Base-by-base conservation (phyloP, 106 monocot genomes). In the Platanthera zijinensis region DNA sequence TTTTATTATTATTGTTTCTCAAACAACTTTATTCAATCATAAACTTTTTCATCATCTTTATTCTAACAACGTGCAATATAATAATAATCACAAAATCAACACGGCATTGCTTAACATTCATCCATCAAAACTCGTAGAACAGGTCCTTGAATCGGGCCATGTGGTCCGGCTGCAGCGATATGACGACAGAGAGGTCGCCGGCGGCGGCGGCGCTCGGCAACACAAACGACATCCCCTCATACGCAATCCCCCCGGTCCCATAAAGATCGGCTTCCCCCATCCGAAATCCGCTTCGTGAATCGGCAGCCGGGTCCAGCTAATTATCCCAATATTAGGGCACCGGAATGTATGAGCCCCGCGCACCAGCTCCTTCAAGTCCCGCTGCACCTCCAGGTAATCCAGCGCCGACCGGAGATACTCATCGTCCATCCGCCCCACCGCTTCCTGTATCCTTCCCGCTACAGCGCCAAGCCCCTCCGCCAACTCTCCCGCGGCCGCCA, bases 251-350 rank as follows among this genome's bases (percentile, higher is more conserved):
- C 0, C 88, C 90, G 1, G 95, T 0, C 95, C 95, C 90, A 96
- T 89, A 73, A 89, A 96, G 39, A 86, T 74, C 8, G 92, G 95
- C 53, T 80, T 51, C 0, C 95, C 95, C 92, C 92, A 96, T 18
- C 95, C 92, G 22, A 96, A 96, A 70, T 96, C 95, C 1, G 92
- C 92, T n/a, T 92, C 88, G 57, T 95, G 80, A 21, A 90, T 86
- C 1, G 95, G 92, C 52, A 95, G 52, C 72, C 92, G 73, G 10
- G 74, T 78, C 95, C 92, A 96, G 75, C 90, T 92, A 0, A 90
- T 96, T 9, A 96, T 82, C 74, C 95, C 90, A 15, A 96, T 73
- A 72, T 96, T 89, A 2, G 90, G 90, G 79, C 92, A 90, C 73
- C 84, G 50, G 61, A 93, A 89, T 5, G 87, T 92, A 63, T 90